These are phyloP conservation scores for Thelephora ganbajun DNA, from an alignment of 768 basidiomycete species.

Conservation along the genomic window DNA sequence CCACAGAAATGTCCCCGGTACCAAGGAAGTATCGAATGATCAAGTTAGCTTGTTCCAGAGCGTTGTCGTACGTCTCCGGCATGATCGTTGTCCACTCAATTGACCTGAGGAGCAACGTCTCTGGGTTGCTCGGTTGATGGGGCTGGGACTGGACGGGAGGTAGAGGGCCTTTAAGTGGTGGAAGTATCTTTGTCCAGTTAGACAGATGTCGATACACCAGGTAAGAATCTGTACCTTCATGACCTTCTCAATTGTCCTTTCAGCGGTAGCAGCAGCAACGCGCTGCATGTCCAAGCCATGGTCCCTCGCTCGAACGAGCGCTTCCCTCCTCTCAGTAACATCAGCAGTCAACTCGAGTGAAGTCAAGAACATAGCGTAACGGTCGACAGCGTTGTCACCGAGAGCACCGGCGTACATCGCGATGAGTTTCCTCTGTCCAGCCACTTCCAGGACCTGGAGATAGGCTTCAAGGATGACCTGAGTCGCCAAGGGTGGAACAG, in stretches of 20 bases:
- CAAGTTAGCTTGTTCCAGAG: constrained; percentile 77
- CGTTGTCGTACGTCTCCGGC: constrained; percentile 58
- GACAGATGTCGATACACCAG: constrained; percentile 5
- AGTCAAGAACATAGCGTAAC: constrained; percentile 83
- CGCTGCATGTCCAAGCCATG: constrained; percentile 74
- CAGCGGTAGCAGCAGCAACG: constrained; percentile 72
- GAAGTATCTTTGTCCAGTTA: constrained; percentile 29
- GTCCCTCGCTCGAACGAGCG: constrained; percentile 64
- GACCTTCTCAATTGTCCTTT: constrained; percentile 57
- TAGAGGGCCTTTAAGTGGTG: constrained; percentile 37
- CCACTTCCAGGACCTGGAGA: constrained; percentile 74
- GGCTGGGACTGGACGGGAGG: constrained; percentile 49
- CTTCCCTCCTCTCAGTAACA: constrained; percentile 47
- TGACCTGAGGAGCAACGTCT: constrained; percentile 61
- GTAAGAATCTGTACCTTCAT: constrained; percentile 33
- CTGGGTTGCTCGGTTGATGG: constrained; percentile 38
- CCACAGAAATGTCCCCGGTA: constrained; percentile 66
- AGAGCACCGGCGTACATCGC: constrained; percentile 89
- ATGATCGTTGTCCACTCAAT: constrained; percentile 89
- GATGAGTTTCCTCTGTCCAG: constrained; percentile 74
- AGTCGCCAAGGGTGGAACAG: constrained; percentile 58
- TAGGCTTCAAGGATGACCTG: constrained; percentile 84
- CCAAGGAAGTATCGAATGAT: constrained; percentile 85
- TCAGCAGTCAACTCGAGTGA: constrained; percentile 56
- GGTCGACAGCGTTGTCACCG: constrained; percentile 81